Evolutionary conservation across 352 stramenopile species (phyloP).

Genomic region (Poterioochromonas sp.): DNA sequence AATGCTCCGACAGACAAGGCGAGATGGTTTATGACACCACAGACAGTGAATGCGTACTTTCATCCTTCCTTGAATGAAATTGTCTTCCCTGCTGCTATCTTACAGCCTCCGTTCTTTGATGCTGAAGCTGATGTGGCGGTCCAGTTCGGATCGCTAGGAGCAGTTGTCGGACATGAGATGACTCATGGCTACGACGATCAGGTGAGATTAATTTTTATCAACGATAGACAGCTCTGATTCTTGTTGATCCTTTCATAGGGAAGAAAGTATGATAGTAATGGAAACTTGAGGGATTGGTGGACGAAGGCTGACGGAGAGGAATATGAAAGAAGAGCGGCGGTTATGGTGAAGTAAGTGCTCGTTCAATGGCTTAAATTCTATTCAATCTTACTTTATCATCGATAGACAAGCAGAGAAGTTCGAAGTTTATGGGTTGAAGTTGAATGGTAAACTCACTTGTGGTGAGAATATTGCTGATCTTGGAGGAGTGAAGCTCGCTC

Average conservation of each 20-base stretch:
- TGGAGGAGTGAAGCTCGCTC: conserved; percentile 66
- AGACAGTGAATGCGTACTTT: conserved; percentile 77
- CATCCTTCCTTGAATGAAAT: conserved; percentile 70
- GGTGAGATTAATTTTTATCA: not conserved
- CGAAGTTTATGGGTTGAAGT: conserved; percentile 53
- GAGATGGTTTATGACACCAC: conserved; percentile 77
- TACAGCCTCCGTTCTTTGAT: conserved; percentile 85
- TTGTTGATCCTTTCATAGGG: conserved; percentile 42
- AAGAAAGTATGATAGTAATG: conserved; percentile 68
- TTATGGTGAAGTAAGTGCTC: conserved; percentile 38
- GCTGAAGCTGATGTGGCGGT: conserved; percentile 62
- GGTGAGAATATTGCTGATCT: conserved; percentile 85
- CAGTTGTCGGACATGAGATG: conserved; percentile 86
- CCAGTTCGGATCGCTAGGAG: conserved; percentile 84
- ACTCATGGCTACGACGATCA: conserved; percentile 88
- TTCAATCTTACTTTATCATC: not conserved
- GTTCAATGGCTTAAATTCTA: not conserved
- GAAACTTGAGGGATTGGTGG: conserved; percentile 86
- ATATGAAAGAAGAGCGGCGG: conserved; percentile 54
- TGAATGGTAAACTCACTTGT: conserved; percentile 75
- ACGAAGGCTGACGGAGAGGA: conserved; percentile 62
- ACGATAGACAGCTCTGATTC: not conserved
- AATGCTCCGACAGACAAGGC: conserved; percentile 36
- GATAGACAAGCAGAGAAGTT: conserved; percentile 45
- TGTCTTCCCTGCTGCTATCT: conserved; percentile 86